Conservation (phyloP, 495 filamentous ascomycete species). For the Tuber microsphaerosporum region DNA sequence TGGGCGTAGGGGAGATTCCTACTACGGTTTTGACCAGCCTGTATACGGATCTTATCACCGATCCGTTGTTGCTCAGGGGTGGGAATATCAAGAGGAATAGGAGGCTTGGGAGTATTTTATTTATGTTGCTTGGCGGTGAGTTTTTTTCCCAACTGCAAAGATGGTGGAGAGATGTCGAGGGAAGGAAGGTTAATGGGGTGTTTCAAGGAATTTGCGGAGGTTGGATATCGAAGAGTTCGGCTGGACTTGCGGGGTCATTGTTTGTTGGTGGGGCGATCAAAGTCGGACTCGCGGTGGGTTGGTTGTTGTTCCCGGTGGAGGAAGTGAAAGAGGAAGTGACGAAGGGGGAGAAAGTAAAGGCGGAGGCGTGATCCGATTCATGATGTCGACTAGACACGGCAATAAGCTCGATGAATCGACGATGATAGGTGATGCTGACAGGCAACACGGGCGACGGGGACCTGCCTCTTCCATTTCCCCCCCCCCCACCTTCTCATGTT, state of each 20-base stretch:
- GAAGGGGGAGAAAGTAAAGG: not conserved
- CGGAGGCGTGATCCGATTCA: not conserved
- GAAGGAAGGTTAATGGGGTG: not conserved
- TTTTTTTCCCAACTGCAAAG: not conserved
- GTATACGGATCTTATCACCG: conserved; percentile 60
- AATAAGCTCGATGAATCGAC: too few relatives aligned
- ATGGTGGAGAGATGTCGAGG: not conserved
- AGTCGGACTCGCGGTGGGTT: conserved; percentile 37
- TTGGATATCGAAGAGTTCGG: conserved; percentile 53
- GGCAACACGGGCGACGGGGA: not conserved
- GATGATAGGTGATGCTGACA: not conserved
- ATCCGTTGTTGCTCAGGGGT: conserved; percentile 49
- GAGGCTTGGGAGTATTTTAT: conserved; percentile 52
- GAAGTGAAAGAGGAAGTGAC: not conserved
- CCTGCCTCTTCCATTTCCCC: not conserved
- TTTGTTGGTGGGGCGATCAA: conserved; percentile 59
- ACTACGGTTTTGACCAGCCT: conserved; percentile 66
- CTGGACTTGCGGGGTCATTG: conserved; percentile 52
- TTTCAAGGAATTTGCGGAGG: conserved; percentile 50
- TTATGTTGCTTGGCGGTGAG: conserved; percentile 52
- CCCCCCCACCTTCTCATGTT: not conserved
- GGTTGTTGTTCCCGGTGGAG: not conserved
- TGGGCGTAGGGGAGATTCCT: conserved; percentile 64
- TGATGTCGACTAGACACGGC: not conserved
- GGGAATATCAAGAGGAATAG: conserved; percentile 60